A percentile compares a stretch with the other conserved stretches of the same genome.
These are phyloP conservation scores for Cronartium ribicola DNA, from an alignment of 1,284 basidiomycete genomes.

Conservation along the genomic window DNA sequence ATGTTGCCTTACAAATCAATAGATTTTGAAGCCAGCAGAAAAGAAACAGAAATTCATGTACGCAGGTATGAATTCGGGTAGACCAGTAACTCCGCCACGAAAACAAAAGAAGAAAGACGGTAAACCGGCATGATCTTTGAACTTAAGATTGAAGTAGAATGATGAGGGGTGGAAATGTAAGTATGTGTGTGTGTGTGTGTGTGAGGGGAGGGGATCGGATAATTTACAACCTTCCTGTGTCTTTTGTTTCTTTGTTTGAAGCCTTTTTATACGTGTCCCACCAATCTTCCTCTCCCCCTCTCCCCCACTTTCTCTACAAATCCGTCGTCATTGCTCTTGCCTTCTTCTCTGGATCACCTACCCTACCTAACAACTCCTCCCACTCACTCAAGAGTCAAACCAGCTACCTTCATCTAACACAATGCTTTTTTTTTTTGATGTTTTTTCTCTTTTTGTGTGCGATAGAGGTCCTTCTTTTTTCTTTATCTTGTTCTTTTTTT, in stretches of 20 bases:
- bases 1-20: neutral
- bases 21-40: conserved; percentile 32
- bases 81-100: conserved; percentile 35
- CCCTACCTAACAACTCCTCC: neutral
- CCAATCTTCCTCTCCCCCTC: too few species aligned
- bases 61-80: conserved; percentile 26
- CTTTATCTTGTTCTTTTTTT: neutral
- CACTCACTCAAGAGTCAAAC: neutral
- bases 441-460: neutral
- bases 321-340: neutral
- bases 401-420: neutral
- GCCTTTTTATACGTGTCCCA: too few species aligned
- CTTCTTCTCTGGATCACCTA: neutral
- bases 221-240: neutral
- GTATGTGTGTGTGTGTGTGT: neutral
- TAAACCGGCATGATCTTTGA: conserved; percentile 17
- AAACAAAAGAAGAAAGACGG: conserved; percentile 40
- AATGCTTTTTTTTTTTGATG: neutral
- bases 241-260: neutral
- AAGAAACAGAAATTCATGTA: conserved; percentile 42
- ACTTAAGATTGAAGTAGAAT: neutral
- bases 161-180: neutral
- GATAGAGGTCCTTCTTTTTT: neutral
- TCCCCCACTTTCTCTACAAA: neutral
- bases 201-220: neutral